Percentiles rank a stretch among this genome's conserved stretches.
Evolutionary conservation across 108 stramenopile species (phyloP).

Genomic region (Nitzschia sp.): DNA sequence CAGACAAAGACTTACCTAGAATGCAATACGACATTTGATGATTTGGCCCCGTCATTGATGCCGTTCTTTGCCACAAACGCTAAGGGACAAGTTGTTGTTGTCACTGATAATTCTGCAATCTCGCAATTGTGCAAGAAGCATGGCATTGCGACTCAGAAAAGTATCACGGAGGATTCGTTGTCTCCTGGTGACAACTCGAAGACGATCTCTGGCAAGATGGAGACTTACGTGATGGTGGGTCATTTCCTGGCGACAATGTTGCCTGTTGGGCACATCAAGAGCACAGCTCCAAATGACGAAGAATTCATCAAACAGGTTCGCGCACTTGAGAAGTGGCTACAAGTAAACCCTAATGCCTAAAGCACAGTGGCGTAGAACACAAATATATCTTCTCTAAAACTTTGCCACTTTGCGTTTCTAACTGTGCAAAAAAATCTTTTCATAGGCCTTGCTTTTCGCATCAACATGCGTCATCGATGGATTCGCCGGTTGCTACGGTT

Average conservation of each 20-base stretch:
- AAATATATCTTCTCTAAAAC: too few relatives aligned
- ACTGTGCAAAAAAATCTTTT: too few relatives aligned
- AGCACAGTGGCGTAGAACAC: too few relatives aligned
- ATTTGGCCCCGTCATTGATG: conserved; percentile 57
- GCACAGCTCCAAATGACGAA: conserved; percentile 69
- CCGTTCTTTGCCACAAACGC: conserved; percentile 80
- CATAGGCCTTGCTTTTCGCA: too few relatives aligned
- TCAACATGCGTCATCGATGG: too few relatives aligned
- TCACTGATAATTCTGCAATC: conserved; percentile 35
- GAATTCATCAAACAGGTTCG: conserved; percentile 58
- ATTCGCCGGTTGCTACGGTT: too few relatives aligned
- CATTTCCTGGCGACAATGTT: conserved; percentile 76
- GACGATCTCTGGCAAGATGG: conserved; percentile 31
- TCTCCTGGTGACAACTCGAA: conserved; percentile 48
- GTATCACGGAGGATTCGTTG: conserved; percentile 31
- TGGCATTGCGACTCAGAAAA: conserved; percentile 37
- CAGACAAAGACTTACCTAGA: conserved; percentile 62
- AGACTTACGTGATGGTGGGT: conserved; percentile 67
- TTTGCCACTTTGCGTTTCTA: too few relatives aligned
- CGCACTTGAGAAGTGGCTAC: conserved; percentile 69
- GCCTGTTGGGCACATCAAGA: conserved; percentile 81
- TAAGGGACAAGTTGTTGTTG: conserved; percentile 62
- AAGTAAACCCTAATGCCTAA: not conserved
- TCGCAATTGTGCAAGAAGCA: conserved; percentile 49
- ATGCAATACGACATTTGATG: conserved; percentile 49